Percentiles rank a stretch among this genome's conserved stretches.
Conservation (phyloP, 2,329 filamentous ascomycete genomes). For the Metarhizium anisopliae region DNA sequence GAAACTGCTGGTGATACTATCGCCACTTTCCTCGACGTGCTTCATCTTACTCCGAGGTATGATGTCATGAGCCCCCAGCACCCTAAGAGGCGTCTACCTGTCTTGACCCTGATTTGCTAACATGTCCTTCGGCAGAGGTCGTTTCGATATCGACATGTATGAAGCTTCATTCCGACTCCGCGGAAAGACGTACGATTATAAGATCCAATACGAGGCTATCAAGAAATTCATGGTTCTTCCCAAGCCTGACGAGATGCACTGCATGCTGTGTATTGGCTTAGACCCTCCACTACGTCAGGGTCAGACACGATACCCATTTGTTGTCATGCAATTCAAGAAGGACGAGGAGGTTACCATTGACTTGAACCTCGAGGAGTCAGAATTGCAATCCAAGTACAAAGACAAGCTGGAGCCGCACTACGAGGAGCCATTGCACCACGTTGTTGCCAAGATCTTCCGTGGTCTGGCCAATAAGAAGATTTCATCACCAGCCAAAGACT, state of each 20-base stretch:
- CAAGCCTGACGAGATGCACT: slow-evolving; percentile 96
- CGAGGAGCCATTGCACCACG: slow-evolving; percentile 85
- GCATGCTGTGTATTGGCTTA: slow-evolving; percentile 86
- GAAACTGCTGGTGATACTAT: slow-evolving; percentile 98
- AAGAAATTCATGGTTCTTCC: slow-evolving; percentile 99
- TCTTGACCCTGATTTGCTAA: not conserved
- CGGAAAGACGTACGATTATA: slow-evolving; percentile 99
- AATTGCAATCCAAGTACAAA: slow-evolving; percentile 76
- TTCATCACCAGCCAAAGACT: slow-evolving; percentile 87
- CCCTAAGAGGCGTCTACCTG: not conserved
- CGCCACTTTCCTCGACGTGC: slow-evolving; percentile 90
- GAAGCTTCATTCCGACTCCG: slow-evolving; percentile 93
- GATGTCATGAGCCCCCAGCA: slow-evolving; percentile 8
- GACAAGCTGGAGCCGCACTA: slow-evolving; percentile 84
- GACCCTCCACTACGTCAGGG: slow-evolving; percentile 94
- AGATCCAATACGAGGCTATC: slow-evolving; percentile 95
- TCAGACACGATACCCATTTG: slow-evolving; percentile 94
- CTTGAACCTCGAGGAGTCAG: slow-evolving; percentile 87
- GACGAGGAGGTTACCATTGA: slow-evolving; percentile 93
- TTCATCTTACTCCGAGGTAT: slow-evolving; percentile 90
- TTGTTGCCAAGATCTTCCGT: slow-evolving; percentile 91
- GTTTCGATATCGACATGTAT: slow-evolving; percentile 99
- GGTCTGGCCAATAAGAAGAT: slow-evolving; percentile 93
- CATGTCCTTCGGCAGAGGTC: slow-evolving; percentile 55
- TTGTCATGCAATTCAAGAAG: slow-evolving; percentile 98